Percentiles rank a stretch among this genome's conserved stretches.
Conservation (phyloP, 148 eudicot genomes). For the Dianthus caryophyllus region DNA sequence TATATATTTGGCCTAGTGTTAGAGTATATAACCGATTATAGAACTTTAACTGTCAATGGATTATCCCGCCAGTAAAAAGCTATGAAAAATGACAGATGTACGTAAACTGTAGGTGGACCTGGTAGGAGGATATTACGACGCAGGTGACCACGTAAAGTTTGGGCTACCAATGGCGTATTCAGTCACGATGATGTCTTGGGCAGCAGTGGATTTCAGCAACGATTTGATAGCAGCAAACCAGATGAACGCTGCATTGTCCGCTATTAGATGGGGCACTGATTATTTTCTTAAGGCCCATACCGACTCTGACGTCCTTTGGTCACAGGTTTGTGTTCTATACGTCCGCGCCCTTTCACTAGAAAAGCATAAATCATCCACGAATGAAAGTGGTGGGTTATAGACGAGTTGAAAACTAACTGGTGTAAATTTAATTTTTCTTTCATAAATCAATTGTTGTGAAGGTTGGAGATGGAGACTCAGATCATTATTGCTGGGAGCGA, state of each 20-base stretch:
- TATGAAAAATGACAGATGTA: not conserved
- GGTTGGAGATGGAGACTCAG: constrained; percentile 41
- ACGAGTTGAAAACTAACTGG: too few species aligned
- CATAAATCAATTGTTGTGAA: too few species aligned
- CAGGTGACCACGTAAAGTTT: constrained; percentile 80
- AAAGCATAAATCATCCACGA: too few species aligned
- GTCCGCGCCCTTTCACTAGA: too few species aligned
- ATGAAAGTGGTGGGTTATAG: too few species aligned
- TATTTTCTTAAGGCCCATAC: constrained; percentile 74
- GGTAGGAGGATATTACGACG: constrained; percentile 82
- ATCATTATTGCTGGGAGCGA: constrained; percentile 58
- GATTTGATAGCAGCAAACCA: constrained; percentile 42
- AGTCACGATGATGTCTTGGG: constrained; percentile 72
- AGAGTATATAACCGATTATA: too few species aligned
- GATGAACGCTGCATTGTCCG: constrained; percentile 43
- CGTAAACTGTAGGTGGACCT: constrained; percentile 53
- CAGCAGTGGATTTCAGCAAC: constrained; percentile 47
- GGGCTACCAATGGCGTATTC: constrained; percentile 85
- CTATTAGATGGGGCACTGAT: constrained; percentile 83
- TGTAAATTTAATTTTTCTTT: too few species aligned
- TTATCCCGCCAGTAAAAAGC: too few species aligned
- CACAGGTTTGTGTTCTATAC: constrained; percentile 55
- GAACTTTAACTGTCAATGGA: too few species aligned
- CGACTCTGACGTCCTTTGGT: constrained; percentile 69
- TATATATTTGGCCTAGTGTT: too few species aligned